Evolutionary conservation across 768 basidiomycete species (phyloP).

Genomic region (Gymnopilus dilepis): DNA sequence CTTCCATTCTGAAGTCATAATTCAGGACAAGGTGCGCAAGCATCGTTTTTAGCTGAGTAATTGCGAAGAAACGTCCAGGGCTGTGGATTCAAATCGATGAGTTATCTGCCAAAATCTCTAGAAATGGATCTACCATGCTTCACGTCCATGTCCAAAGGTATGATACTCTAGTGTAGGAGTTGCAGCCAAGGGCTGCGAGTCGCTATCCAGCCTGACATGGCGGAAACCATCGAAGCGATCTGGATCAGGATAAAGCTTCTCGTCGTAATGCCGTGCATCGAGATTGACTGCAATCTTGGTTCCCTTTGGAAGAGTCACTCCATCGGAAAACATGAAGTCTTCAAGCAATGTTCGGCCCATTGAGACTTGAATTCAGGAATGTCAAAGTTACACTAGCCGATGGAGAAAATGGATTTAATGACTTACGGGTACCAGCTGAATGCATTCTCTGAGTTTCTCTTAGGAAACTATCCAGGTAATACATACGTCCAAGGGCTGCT

Average conservation of each 20-base stretch:
- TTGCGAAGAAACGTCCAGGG: constrained; percentile 50
- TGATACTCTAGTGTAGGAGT: constrained; percentile 36
- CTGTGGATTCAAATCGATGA: constrained; percentile 7
- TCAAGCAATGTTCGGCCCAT: no score
- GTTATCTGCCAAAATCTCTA: neutral
- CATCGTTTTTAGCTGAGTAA: constrained; percentile 48
- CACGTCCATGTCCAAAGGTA: constrained; percentile 41
- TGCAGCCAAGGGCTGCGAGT: constrained; percentile 21
- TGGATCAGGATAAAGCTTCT: constrained; percentile 37
- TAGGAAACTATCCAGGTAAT: no score
- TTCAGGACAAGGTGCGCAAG: constrained; percentile 46
- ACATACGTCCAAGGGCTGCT: no score
- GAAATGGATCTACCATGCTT: constrained; percentile 25
- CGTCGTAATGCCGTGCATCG: constrained; percentile 35
- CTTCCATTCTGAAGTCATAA: constrained; percentile 44
- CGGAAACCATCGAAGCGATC: constrained; percentile 47
- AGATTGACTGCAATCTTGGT: constrained; percentile 37
- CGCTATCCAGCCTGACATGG: constrained; percentile 34
- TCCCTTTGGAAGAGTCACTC: no score
- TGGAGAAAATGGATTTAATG: no score
- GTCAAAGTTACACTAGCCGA: no score
- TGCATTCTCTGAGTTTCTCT: no score
- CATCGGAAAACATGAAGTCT: no score
- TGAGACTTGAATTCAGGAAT: no score
- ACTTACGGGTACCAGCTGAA: no score